Base-by-base conservation (phyloP, 2,329 filamentous ascomycete genomes). In the Pseudopithomyces maydicus region DNA sequence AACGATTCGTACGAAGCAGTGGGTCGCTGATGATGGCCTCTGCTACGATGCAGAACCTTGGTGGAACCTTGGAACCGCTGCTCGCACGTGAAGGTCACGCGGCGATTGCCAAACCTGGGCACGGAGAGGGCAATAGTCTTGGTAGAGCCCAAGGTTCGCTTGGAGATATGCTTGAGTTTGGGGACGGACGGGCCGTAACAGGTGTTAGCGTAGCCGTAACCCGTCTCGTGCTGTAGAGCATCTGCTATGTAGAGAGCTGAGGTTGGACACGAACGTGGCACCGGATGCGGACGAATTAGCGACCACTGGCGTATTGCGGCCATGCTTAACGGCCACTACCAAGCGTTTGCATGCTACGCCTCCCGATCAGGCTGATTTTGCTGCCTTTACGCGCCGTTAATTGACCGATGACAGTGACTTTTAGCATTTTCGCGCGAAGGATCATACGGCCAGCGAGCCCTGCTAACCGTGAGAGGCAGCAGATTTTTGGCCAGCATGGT, bases 401-500 rank as follows among this genome's bases (percentile, higher is more conserved):
- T 43, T 51, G 48, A 42, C 48, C 36, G 38, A 33, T n/a, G 23
- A 43, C 38, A 38, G 38, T 19, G 48, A 43, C 36, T 35, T 42
- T 29, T 22, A 26, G 26, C 22, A 33, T 17, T 20, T 15, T n/a
- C 6, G 38, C 38, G 38, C 48, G 48, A 51, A 42, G 48, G 48
- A 51, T 51, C 48, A 33, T 51, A 51, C 48, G 48, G 48, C 38
- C 23, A 51, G 48, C 48, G 47, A 50, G 17, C n/a, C n/a, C n/a
- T 42, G 17, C 48, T 51, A 51, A 41, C 36, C 48, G 36, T 26
- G 48, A 42, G 36, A 14, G 42, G 36, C 38, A 26, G 26, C 2
- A 32, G 22, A 50, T 7, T 22, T 22, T 45, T 45, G 29, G 17
- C 29, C 44, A 48, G 33, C 19, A 48, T 23, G 46, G 17, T 11